Evolutionary conservation across 164 flowering plant species (phyloP), one percentile per base, ranked within the genome.

Genomic region (Macadamia integrifolia): DNA sequence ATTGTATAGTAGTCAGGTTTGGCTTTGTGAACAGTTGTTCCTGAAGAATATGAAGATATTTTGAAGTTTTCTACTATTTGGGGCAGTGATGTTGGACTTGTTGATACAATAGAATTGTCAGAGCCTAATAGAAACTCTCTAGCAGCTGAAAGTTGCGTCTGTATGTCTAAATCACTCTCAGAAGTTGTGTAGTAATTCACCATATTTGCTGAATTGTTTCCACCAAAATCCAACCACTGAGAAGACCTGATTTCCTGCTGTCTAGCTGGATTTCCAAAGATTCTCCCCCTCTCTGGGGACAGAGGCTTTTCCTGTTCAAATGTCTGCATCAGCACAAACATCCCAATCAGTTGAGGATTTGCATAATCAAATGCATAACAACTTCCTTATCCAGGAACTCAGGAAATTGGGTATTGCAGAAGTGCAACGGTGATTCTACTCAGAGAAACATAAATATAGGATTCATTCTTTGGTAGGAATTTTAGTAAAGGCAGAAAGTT

Each of bases 51-150:
- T 53, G 72, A 49, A 60, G 83, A 75, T 70, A 70, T 18, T 9
- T 73, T 58, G 56, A 73, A 66, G 40, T 72, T 76, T 48, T 77
- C 80, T 65, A 44, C 75, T 69, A 75, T 83, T 67, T 65, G 78
- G 76, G 74, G 66, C 62, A 78, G 61, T 63, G 78, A 49, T 6
- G 29, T 46, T 48, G 84, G 74, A 66, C 81, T 81, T 83, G 88
- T 67, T 12, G 84, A 67, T 18, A 58, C 40, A 70, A 66, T n/a
- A 71, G 23, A 43, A 53, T 73, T 62, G 29, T 77, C 67, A 74
- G 78, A 63, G 65, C 65, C 75, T 46, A 69, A 63, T 29, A 72
- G 67, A 77, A 69, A 68, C 60, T 60, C 40, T 53, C 18, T 46
- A 64, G 76, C 70, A 62, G 74, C 72, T 64, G 73, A 31, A 74